phyloP scores from a whole-genome alignment of 2,329 filamentous ascomycete species.

The Penicillium sp. region DNA sequence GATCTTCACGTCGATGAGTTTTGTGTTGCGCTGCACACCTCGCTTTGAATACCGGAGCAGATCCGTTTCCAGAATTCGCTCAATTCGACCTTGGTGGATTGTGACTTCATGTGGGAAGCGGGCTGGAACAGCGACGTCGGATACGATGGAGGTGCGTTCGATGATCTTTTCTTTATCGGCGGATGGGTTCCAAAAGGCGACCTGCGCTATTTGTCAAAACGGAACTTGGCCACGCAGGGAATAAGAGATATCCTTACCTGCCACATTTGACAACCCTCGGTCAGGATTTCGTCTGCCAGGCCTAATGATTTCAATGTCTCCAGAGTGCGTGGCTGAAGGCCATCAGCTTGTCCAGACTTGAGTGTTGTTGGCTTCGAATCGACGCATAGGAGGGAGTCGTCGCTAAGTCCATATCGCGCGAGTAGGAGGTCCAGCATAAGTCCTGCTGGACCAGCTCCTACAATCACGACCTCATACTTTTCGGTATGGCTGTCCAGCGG shows the following conservation, averaged over 20 bases:
- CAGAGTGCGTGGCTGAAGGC: conserved; percentile 44
- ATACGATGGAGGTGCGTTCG: conserved; percentile 57
- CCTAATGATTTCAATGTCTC: conserved; percentile 47
- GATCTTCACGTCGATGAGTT: conserved; percentile 61
- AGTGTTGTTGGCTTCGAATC: conserved; percentile 42
- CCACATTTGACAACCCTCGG: conserved; percentile 45
- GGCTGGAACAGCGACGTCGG: conserved; percentile 62
- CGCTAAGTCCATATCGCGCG: conserved; percentile 45
- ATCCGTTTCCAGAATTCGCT: conserved; percentile 68
- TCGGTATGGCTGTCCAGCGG: conserved; percentile 20
- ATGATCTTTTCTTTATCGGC: conserved; percentile 54
- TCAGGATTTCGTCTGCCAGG: conserved; percentile 40
- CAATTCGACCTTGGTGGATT: conserved; percentile 70
- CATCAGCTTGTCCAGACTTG: conserved; percentile 46
- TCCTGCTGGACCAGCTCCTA: conserved; percentile 46
- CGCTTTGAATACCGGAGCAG: conserved; percentile 60
- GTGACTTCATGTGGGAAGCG: conserved; percentile 71
- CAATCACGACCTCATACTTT: conserved; percentile 45
- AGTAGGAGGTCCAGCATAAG: conserved; percentile 45
- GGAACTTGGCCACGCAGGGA: background rate
- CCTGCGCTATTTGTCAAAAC: conserved; percentile 5
- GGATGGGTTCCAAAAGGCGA: conserved; percentile 69
- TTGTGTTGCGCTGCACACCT: conserved; percentile 65
- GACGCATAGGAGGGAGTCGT: conserved; percentile 44
- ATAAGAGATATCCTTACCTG: conserved; percentile 39